Base-by-base conservation (phyloP, 371 early-diverging fungal species). In the Nosema granulosis region DNA sequence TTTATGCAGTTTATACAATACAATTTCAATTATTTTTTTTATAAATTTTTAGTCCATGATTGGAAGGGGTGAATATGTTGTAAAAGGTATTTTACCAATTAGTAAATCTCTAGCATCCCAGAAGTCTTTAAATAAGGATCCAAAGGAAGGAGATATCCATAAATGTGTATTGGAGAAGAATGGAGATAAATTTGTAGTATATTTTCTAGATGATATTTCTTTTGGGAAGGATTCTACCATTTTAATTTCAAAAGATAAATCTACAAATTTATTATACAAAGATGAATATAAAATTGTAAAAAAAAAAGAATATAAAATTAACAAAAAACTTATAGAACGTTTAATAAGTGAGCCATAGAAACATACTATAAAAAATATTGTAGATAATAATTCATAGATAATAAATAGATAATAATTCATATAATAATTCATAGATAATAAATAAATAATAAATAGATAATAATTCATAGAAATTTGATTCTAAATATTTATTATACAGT, bases 121-220 rank as follows among this genome's bases (percentile, higher is more conserved):
- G 31, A 43, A 34, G 2, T 1, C 16, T 28, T 59, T 34, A 0
- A 29, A 4, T 0, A 34, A 61, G 49, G 3, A 43, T 24, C 11
- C 28, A 12, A 59, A 31, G 18, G 12, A 3, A 13, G 2, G 2
- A 9, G n/a, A 43, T 32, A 50, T 72, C 16, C 37, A 72, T 34
- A 72, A 72, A 32, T 35, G 49, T 12, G 43, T 72, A 49, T 16
- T 72, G 35, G 62, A 72, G 31, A 34, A 6, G 28, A 51, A 26
- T 3, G 28, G 29, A 49, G 35, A 50, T 28, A 32, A 59, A 28
- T 49, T 28, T 4, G 63, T 72, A 31, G 73, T 43, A 35, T 72
- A 72, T 61, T 72, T 72, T 62, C 32, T 72, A 58, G 73, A 57
- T 29, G 37, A 59, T 43, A 72, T 72, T 50, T 61, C 59, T 22